Percentiles rank a stretch among this genome's conserved stretches.
Evolutionary conservation across 1,139 yeast species (phyloP).

Genomic region (Kazachstania sp.): DNA sequence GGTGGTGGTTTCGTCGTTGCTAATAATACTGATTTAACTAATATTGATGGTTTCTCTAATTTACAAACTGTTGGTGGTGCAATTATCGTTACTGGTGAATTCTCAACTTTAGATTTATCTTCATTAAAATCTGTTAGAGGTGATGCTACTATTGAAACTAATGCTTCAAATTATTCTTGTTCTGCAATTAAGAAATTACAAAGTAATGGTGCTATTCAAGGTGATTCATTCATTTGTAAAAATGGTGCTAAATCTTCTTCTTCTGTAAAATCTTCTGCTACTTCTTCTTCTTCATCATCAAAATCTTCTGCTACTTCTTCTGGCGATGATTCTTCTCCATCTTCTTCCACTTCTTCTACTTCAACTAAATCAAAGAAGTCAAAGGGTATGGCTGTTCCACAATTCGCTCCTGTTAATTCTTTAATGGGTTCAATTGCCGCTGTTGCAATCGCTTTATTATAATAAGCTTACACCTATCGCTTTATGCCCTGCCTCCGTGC

Average conservation of each 20-base stretch:
- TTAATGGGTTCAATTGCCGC: conserved; percentile 55
- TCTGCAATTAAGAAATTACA: conserved; percentile 58
- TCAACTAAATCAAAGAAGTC: conserved; percentile 15
- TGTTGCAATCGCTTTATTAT: conserved; percentile 55
- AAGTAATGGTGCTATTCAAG: conserved; percentile 72
- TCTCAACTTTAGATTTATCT: conserved; percentile 69
- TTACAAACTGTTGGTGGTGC: conserved; percentile 81
- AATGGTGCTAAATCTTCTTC: conserved; percentile 52
- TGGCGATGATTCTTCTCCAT: conserved; percentile 14
- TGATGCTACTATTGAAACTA: conserved; percentile 77
- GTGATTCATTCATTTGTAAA: conserved; percentile 80
- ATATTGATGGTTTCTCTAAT: conserved; percentile 65
- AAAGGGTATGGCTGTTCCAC: conserved; percentile 31
- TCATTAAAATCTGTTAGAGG: conserved; percentile 74
- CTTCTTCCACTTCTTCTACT: conserved; percentile 15
- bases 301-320: conserved; percentile 40
- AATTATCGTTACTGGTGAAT: conserved; percentile 69
- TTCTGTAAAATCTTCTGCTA: conserved; percentile 14
- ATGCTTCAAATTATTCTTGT: conserved; percentile 73
- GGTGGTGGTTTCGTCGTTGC: conserved; percentile 87
- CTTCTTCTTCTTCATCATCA: conserved; percentile 32
- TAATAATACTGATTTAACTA: conserved; percentile 65
- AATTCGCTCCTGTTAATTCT: conserved; percentile 40
- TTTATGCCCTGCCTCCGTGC: too few species aligned
- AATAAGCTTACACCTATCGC: too few species aligned